Base-by-base conservation (phyloP, 2,329 filamentous ascomycete genomes). In the Verticillium nonalfalfae region DNA sequence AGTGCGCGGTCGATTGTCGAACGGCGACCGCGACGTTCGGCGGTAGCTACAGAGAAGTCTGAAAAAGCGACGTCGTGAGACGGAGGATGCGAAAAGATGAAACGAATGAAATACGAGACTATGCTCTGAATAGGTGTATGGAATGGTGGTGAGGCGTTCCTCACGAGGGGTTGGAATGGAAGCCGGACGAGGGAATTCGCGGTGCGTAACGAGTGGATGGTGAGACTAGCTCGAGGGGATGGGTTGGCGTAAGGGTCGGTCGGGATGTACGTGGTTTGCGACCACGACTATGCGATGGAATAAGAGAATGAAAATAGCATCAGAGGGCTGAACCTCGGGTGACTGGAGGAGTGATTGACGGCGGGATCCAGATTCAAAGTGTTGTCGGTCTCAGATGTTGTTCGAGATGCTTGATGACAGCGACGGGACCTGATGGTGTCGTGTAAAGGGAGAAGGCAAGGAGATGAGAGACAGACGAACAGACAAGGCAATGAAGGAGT, bases 151-250 rank as follows among this genome's bases (percentile, higher is more conserved):
- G 45, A 50, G 45, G 45, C 45, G 45, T 50, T 50, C 45, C 21
- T 50, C 45, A 18, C n/a, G 45, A 50, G 15, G 45, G 45, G 45
- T 50, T 50, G 45, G 45, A 50, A 50, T 50, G 45, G 18, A 50
- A 50, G 45, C 52, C 35, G 36, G 59, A 14, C 56, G 40, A 61
- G 61, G 61, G 61, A 56, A 60, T 57, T 58, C 39, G 57, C n/a
- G 57, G 40, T 50, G 58, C 57, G 52, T 61, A 65, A 65, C 63
- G 64, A 65, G 63, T 64, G 64, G 59, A 64, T 56, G 54, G 63
- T 40, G 64, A 65, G 64, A 63, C 64, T 65, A 65, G 64, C 64
- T 65, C 64, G 62, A 57, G 56, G 36, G 38, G 56, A 18, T 50
- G 45, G 45, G 45, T 50, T 50, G 39, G 39, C n/a, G 7, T 26